Evolutionary conservation across 768 basidiomycete species (phyloP).

Genomic region (Suillus subalutaceus): DNA sequence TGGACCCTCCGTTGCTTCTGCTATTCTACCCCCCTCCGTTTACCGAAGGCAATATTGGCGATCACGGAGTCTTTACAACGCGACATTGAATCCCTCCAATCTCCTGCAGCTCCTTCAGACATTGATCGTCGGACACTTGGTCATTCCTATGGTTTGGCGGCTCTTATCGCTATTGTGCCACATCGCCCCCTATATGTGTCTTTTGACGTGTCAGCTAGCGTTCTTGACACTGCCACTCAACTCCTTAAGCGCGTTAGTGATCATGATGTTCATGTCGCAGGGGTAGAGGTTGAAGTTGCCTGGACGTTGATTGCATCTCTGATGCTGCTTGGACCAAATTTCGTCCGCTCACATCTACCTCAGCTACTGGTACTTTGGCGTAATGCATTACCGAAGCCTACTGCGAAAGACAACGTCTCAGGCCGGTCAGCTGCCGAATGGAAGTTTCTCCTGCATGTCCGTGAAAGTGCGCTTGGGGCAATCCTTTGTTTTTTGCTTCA

Average conservation of each 20-base stretch:
- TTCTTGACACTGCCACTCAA: conserved; percentile 88
- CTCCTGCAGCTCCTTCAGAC: conserved; percentile 73
- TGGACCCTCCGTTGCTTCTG: conserved; percentile 93
- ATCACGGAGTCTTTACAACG: conserved; percentile 84
- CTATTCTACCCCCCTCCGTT: conserved; percentile 80
- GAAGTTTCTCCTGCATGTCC: conserved; percentile 87
- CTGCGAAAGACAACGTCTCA: conserved; percentile 76
- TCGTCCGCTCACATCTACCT: conserved; percentile 90
- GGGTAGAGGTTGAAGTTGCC: conserved; percentile 87
- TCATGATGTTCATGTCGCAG: conserved; percentile 82
- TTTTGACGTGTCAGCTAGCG: conserved; percentile 88
- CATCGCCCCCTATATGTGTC: conserved; percentile 92
- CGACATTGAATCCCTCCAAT: conserved; percentile 73
- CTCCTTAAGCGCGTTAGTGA: conserved; percentile 91
- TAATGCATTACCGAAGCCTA: conserved; percentile 94
- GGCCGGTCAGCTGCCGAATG: conserved; percentile 79
- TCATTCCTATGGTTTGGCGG: conserved; percentile 88
- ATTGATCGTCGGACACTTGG: conserved; percentile 75
- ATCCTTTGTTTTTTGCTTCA: conserved; percentile 86
- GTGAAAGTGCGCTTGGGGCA: conserved; percentile 89
- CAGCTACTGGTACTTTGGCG: conserved; percentile 96
- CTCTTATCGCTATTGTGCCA: conserved; percentile 83
- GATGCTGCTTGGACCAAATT: conserved; percentile 91
- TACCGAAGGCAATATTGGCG: conserved; percentile 76
- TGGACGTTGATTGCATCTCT: conserved; percentile 92